Evolutionary conservation across 805 yeast species (phyloP).

Genomic region (Kuraishia cidri): DNA sequence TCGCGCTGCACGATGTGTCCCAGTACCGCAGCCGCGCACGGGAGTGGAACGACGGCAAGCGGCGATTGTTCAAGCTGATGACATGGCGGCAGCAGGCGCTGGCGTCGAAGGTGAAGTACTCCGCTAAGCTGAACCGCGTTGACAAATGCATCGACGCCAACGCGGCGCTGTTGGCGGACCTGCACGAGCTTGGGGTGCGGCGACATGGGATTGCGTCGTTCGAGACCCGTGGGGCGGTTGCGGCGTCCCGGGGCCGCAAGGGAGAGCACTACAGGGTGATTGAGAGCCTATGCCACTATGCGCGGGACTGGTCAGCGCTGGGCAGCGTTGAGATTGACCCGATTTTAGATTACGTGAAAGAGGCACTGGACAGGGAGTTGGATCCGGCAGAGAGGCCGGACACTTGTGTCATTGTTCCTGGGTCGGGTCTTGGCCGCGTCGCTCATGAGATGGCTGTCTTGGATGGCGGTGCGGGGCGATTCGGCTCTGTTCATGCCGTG

Average conservation of each 20-base stretch:
- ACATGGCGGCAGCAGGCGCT: slow-evolving; percentile 47
- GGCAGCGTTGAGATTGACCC: slow-evolving; percentile 44
- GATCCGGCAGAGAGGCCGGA: slow-evolving; percentile 17
- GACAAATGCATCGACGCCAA: slow-evolving; percentile 42
- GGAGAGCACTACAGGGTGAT: slow-evolving; percentile 37
- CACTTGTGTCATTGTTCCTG: slow-evolving; percentile 67
- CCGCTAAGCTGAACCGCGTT: slow-evolving; percentile 37
- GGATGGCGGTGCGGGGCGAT: slow-evolving; percentile 15
- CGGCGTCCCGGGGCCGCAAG: slow-evolving; percentile 6
- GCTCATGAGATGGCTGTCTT: slow-evolving; percentile 49
- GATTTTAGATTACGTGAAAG: slow-evolving; percentile 39
- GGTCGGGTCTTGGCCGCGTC: slow-evolving; percentile 78
- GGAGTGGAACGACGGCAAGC: slow-evolving; percentile 33
- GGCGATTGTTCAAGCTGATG: slow-evolving; percentile 34
- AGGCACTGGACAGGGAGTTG: slow-evolving; percentile 27
- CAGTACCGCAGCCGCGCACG: neutral
- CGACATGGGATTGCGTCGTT: slow-evolving; percentile 25
- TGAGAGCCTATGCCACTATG: slow-evolving; percentile 67
- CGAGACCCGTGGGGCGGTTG: slow-evolving; percentile 29
- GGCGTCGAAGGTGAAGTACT: slow-evolving; percentile 40
- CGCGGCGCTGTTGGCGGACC: slow-evolving; percentile 30
- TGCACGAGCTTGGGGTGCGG: slow-evolving; percentile 29
- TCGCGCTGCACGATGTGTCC: slow-evolving; percentile 3
- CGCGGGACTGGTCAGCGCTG: slow-evolving; percentile 65
- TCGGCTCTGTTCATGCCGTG: slow-evolving; percentile 52